A percentile compares a stretch with the other conserved stretches of the same genome.
Evolutionary conservation across 495 filamentous ascomycete genomes (phyloP).

Genomic region (Tuber indicum): DNA sequence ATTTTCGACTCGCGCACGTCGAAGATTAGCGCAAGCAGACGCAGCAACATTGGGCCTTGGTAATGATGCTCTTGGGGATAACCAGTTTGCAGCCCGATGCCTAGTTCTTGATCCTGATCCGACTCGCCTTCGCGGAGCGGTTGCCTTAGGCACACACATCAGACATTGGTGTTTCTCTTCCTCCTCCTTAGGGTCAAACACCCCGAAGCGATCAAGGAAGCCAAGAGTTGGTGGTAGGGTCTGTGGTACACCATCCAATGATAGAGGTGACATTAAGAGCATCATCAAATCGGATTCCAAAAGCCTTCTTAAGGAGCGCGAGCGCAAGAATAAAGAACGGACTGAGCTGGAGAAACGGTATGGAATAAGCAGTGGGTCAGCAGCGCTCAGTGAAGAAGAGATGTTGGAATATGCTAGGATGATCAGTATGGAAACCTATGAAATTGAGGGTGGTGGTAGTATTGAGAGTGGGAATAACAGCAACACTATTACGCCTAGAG

Average conservation of each 20-base stretch:
- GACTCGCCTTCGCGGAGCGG: slow-evolving; percentile 80
- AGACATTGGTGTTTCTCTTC: slow-evolving; percentile 94
- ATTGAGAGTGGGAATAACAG: slow-evolving; percentile 19
- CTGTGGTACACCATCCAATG: slow-evolving; percentile 52
- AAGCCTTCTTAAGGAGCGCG: slow-evolving; percentile 45
- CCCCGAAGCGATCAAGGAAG: slow-evolving; percentile 24
- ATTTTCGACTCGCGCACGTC: slow-evolving; percentile 72
- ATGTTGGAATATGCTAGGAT: slow-evolving; percentile 81
- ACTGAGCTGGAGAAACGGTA: slow-evolving; percentile 62
- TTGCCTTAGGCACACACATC: slow-evolving; percentile 77
- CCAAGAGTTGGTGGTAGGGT: slow-evolving; percentile 51
- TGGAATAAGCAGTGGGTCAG: slow-evolving; percentile 73
- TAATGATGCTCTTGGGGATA: slow-evolving; percentile 52
- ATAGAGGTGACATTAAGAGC: slow-evolving; percentile 59
- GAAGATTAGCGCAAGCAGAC: slow-evolving; percentile 65
- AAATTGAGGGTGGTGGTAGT: slow-evolving; percentile 45
- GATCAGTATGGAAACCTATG: slow-evolving; percentile 72
- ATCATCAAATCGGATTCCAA: slow-evolving; percentile 76
- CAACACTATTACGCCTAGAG: slow-evolving; percentile 29
- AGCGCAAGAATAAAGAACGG: slow-evolving; percentile 53
- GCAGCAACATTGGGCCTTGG: slow-evolving; percentile 50
- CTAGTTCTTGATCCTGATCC: slow-evolving; percentile 85
- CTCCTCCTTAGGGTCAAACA: slow-evolving; percentile 49
- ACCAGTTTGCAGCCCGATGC: slow-evolving; percentile 75
- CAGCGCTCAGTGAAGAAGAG: slow-evolving; percentile 79